These are phyloP conservation scores for Fusarium siculi DNA, from an alignment of 2,329 filamentous ascomycete species.

Conservation along the genomic window DNA sequence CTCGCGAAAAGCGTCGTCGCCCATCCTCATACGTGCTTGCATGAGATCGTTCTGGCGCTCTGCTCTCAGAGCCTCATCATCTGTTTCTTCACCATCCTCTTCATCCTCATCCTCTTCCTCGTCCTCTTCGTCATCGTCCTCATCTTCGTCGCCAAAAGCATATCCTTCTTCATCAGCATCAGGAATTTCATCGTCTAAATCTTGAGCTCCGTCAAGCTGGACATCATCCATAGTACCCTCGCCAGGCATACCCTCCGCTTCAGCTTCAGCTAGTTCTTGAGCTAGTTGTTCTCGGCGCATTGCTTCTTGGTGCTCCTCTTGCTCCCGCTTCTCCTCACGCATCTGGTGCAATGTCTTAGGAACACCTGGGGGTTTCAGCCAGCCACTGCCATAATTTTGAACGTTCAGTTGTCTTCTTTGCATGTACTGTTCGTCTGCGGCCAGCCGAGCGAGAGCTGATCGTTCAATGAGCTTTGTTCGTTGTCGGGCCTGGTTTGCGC, in stretches of 20 bases:
- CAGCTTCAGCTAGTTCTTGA: conserved; percentile 78
- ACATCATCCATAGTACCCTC: conserved; percentile 64
- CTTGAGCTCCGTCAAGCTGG: conserved; percentile 65
- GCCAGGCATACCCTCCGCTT: conserved; percentile 56
- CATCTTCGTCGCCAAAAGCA: conserved; percentile 58
- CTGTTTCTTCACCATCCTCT: conserved; percentile 51
- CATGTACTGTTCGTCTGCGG: conserved; percentile 80
- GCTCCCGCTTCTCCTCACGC: conserved; percentile 88
- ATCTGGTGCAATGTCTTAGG: conserved; percentile 90
- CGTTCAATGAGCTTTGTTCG: conserved; percentile 62
- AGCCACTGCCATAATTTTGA: conserved; percentile 85
- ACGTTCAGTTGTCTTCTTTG: conserved; percentile 83
- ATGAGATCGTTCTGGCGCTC: conserved; percentile 62
- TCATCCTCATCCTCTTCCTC: conserved; percentile 48
- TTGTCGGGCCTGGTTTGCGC: conserved; percentile 50
- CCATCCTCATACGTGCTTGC: conserved; percentile 62
- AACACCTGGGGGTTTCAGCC: conserved; percentile 90
- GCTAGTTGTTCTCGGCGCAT: conserved; percentile 76
- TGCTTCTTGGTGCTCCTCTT: conserved; percentile 84
- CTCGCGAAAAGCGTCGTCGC: conserved; percentile 71
- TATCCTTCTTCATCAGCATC: conserved; percentile 69
- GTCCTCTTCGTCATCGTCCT: conserved; percentile 57
- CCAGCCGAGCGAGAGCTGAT: conserved; percentile 74
- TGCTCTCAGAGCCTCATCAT: conserved; percentile 54
- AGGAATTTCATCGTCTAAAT: conserved; percentile 80